These are phyloP conservation scores for Lipomyces sp. DNA, from an alignment of 805 yeast species.

Conservation along the genomic window DNA sequence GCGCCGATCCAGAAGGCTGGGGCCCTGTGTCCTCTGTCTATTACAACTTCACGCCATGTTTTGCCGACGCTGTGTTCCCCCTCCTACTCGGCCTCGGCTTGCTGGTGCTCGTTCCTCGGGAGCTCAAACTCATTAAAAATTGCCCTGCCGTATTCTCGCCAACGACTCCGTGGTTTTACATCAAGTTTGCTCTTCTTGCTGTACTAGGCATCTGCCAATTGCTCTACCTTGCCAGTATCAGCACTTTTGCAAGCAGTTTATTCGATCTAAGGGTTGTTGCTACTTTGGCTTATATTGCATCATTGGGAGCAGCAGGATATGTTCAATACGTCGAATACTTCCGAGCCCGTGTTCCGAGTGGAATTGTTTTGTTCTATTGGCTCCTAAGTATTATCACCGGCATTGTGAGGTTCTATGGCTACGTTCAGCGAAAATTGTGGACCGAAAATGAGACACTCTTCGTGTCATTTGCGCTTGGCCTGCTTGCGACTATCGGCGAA, in stretches of 20 bases:
- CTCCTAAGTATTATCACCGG: constrained; percentile 50
- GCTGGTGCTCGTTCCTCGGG: constrained; percentile 19
- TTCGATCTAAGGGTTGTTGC: constrained; percentile 45
- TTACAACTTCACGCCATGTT: constrained; percentile 47
- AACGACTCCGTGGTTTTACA: constrained; percentile 17
- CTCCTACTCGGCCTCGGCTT: constrained; percentile 41
- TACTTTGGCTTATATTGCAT: constrained; percentile 48
- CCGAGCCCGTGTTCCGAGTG: constrained; percentile 65
- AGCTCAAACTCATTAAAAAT: constrained; percentile 13
- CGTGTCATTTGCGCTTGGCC: constrained; percentile 4
- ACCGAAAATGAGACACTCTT: constrained; percentile 6
- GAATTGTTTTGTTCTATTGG: constrained; percentile 77
- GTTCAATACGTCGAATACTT: constrained; percentile 74
- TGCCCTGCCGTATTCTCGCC: constrained; percentile 12
- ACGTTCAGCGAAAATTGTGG: constrained; percentile 24
- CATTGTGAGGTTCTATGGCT: constrained; percentile 26
- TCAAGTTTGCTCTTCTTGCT: constrained; percentile 5
- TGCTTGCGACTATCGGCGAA: constrained; percentile 16
- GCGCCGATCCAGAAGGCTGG: constrained; percentile 45
- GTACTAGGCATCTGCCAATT: constrained; percentile 20
- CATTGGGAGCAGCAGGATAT: constrained; percentile 49
- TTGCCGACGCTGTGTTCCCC: constrained; percentile 45
- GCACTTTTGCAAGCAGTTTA: constrained; percentile 41
- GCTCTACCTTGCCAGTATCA: constrained; percentile 22
- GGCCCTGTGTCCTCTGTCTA: constrained; percentile 45